A percentile compares a stretch with the other conserved stretches of the same genome.
phyloP scores from a whole-genome alignment of 495 filamentous ascomycete species.

The Cercophora samala region DNA sequence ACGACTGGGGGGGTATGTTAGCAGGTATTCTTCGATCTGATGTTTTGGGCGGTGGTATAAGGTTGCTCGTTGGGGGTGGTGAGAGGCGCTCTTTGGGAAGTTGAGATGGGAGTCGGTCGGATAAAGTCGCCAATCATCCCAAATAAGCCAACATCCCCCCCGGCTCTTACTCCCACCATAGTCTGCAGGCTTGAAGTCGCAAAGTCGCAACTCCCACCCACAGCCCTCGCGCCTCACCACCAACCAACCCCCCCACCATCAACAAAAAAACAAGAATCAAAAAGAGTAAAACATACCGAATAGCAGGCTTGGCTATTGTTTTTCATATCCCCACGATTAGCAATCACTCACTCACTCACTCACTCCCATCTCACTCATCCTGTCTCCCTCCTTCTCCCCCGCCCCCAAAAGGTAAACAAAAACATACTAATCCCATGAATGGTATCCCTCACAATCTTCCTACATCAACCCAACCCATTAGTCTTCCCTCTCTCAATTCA shows the following conservation, averaged over 20 bases:
- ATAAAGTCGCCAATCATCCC: background rate
- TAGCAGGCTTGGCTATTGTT: conserved; percentile 55
- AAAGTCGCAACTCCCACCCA: background rate
- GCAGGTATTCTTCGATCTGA: background rate
- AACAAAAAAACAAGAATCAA: conserved; percentile 1
- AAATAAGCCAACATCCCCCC: too few relatives aligned
- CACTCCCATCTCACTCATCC: too few relatives aligned
- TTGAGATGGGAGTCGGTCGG: too few relatives aligned
- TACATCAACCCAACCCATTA: conserved; percentile 25
- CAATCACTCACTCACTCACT: background rate
- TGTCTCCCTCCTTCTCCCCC: background rate
- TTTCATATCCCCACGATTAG: background rate
- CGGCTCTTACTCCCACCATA: too few relatives aligned
- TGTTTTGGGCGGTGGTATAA: background rate
- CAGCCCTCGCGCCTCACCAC: too few relatives aligned
- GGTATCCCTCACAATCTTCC: conserved; percentile 60
- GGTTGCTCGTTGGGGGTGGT: too few relatives aligned
- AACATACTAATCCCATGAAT: conserved; percentile 64
- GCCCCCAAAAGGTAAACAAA: background rate
- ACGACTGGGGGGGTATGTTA: conserved; percentile 47
- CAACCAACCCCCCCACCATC: background rate
- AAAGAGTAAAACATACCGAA: conserved; percentile 53
- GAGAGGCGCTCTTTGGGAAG: too few relatives aligned
- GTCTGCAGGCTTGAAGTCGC: background rate
- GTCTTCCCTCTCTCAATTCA: too few relatives aligned